Conservation (phyloP, 257 asterid species). For the Salvia rosmarinus region DNA sequence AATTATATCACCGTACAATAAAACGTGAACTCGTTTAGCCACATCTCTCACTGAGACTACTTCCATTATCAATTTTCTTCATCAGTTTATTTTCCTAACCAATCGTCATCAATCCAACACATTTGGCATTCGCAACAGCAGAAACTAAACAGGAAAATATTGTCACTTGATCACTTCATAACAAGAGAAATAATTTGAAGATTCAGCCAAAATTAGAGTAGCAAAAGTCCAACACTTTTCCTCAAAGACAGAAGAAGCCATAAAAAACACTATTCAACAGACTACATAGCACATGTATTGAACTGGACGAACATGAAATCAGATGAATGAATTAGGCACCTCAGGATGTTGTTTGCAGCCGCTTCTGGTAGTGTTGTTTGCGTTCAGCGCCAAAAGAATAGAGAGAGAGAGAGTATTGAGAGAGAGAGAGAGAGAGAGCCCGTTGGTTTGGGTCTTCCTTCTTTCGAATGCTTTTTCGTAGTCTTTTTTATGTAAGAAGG, state of each 20-base stretch:
- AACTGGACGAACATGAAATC: constrained; percentile 28
- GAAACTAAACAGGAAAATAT: constrained; percentile 18
- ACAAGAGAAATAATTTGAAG: background rate
- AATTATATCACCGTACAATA: constrained; percentile 22
- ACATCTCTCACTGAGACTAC: constrained; percentile 21
- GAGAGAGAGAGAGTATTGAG: constrained; percentile 1
- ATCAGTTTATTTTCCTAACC: background rate
- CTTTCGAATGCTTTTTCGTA: constrained; percentile 3
- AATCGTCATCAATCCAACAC: constrained; percentile 20
- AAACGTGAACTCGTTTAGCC: constrained; percentile 3
- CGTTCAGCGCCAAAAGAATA: constrained; percentile 28
- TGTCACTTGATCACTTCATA: constrained; percentile 19
- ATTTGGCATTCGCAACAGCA: constrained; percentile 30
- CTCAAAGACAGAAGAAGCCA: constrained; percentile 1
- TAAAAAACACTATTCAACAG: constrained; percentile 24
- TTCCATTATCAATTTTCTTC: constrained; percentile 13
- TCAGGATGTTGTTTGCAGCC: background rate
- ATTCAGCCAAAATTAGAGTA: constrained; percentile 1
- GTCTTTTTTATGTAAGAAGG: constrained; percentile 10
- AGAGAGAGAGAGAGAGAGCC: too few species aligned
- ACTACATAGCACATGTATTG: constrained; percentile 7
- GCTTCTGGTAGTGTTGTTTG: constrained; percentile 26
- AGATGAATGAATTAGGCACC: constrained; percentile 30
- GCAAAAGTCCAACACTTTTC: background rate
- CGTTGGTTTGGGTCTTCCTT: constrained; percentile 33